These are phyloP conservation scores for Mallotus japonicus DNA, from an alignment of 441 rosid species.

Conservation along the genomic window DNA sequence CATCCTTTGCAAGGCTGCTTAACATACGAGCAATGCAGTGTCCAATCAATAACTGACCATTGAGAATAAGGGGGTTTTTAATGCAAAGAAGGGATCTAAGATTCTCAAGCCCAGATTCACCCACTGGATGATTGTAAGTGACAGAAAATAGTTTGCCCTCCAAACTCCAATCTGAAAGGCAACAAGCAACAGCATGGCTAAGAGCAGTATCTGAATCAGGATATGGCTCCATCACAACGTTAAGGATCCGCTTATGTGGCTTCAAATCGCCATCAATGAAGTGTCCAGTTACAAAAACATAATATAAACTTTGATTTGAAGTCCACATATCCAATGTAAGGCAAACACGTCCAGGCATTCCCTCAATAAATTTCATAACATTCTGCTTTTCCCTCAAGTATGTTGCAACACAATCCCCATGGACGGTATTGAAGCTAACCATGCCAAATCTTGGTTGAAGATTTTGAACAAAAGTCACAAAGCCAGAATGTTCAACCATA, in stretches of 20 bases:
- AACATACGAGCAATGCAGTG: slow-evolving; percentile 60
- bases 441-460: slow-evolving; percentile 70
- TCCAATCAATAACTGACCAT: slow-evolving; percentile 71
- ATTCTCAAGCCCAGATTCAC: slow-evolving; percentile 55
- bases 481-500: slow-evolving; percentile 87
- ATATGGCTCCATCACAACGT: slow-evolving; percentile 78
- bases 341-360: slow-evolving; percentile 73
- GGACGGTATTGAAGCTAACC: slow-evolving; percentile 72
- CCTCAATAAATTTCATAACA: slow-evolving; percentile 59
- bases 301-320: slow-evolving; percentile 60
- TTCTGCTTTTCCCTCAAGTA: slow-evolving; percentile 81
- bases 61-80: slow-evolving; percentile 69
- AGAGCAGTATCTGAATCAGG: slow-evolving; percentile 72
- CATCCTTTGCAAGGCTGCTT: slow-evolving; percentile 55
- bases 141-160: slow-evolving; percentile 78
- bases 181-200: slow-evolving; percentile 77
- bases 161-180: slow-evolving; percentile 81
- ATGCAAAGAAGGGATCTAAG: slow-evolving; percentile 63
- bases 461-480: slow-evolving; percentile 63
- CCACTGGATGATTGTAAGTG: slow-evolving; percentile 52
- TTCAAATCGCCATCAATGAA: slow-evolving; percentile 84
- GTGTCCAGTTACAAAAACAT: slow-evolving; percentile 74
- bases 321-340: slow-evolving; percentile 77
- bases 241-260: slow-evolving; percentile 68
- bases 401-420: slow-evolving; percentile 88